Conservation (phyloP, 768 basidiomycete genomes). For the Amanita fuliginea region DNA sequence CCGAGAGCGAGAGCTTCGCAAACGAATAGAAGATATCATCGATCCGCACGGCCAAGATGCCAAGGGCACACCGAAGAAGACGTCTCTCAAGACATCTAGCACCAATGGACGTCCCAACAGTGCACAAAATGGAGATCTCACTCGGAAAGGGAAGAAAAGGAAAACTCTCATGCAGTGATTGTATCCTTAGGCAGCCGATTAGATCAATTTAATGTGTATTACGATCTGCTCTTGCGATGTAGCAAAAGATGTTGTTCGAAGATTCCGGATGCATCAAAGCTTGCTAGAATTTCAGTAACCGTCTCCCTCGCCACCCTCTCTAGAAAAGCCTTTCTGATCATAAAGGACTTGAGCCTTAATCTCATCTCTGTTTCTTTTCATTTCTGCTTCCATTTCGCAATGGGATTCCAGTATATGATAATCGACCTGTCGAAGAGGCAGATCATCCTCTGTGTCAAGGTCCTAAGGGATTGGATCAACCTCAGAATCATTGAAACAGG, state of each 20-base stretch:
- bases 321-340: slow-evolving; percentile 83
- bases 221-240: slow-evolving; percentile 5
- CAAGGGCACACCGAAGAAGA: slow-evolving; percentile 19
- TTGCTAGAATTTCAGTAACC: slow-evolving; percentile 51
- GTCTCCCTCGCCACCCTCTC: slow-evolving; percentile 94
- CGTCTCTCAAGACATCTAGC: slow-evolving; percentile 25
- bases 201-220: slow-evolving; percentile 3
- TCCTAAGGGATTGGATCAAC: slow-evolving; percentile 43
- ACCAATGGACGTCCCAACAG: slow-evolving; percentile 36
- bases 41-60: slow-evolving; percentile 32
- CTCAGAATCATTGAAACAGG: slow-evolving; percentile 3
- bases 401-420: slow-evolving; percentile 59
- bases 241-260: background rate
- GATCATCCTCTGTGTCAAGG: slow-evolving; percentile 84
- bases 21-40: slow-evolving; percentile 63
- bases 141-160: slow-evolving; percentile 51
- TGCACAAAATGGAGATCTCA: slow-evolving; percentile 29
- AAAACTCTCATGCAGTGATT: slow-evolving; percentile 25
- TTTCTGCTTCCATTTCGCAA: slow-evolving; percentile 62
- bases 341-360: slow-evolving; percentile 73
- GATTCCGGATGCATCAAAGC: background rate
- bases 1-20: slow-evolving; percentile 69
- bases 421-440: slow-evolving; percentile 68
- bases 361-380: slow-evolving; percentile 74
- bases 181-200: slow-evolving; percentile 5